Conservation (phyloP, 306 rosid genomes). For the Dryas octopetala region DNA sequence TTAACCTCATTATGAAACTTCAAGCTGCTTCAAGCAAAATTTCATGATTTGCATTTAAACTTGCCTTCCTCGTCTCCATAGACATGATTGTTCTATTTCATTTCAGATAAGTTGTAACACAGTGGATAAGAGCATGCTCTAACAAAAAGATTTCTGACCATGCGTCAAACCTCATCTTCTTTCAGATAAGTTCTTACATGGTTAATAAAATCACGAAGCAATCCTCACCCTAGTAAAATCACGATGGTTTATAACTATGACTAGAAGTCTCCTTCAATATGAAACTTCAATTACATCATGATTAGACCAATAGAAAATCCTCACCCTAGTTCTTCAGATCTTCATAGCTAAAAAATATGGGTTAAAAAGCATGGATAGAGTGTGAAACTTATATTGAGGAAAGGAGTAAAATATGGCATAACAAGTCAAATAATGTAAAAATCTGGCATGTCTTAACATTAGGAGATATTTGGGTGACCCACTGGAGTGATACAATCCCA, state of each 20-base stretch:
- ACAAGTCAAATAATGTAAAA: background rate
- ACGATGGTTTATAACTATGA: constrained; percentile 1
- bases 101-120: background rate
- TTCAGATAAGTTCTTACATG: background rate
- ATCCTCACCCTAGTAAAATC: no score
- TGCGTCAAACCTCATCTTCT: background rate
- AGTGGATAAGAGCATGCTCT: background rate
- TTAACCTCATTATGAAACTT: background rate
- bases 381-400: background rate
- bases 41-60: background rate
- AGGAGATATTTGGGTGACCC: background rate
- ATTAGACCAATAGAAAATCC: background rate
- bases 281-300: background rate
- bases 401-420: background rate
- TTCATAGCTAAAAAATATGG: background rate
- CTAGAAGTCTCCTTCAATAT: background rate
- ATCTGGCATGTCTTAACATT: background rate
- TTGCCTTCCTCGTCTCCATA: background rate
- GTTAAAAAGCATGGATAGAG: background rate
- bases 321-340: constrained; percentile 2
- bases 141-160: background rate
- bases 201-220: background rate
- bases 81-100: background rate
- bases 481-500: background rate
- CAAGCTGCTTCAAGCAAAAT: background rate